These are phyloP conservation scores for Globisporangium middletonii DNA, from an alignment of 352 stramenopile species.

Conservation along the genomic window DNA sequence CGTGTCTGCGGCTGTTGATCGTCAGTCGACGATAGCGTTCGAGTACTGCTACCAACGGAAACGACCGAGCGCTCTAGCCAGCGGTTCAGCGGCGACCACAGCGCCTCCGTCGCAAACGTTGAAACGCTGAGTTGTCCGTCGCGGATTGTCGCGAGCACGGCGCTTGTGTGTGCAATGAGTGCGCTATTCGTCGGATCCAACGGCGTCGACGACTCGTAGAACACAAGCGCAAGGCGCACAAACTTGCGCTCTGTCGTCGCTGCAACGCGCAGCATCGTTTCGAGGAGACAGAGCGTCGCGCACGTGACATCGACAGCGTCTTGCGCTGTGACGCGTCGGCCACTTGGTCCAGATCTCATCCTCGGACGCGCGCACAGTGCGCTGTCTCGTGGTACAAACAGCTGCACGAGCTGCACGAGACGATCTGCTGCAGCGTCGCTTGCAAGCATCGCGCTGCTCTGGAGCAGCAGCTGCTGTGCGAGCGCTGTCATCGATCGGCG, in stretches of 20 bases:
- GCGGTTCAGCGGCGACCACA: slow-evolving; percentile 28
- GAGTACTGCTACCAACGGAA: neutral
- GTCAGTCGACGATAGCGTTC: neutral
- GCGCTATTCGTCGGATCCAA: slow-evolving; percentile 12
- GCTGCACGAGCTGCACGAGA: slow-evolving; percentile 28
- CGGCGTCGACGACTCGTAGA: slow-evolving; percentile 20
- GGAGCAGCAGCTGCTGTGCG: slow-evolving; percentile 21
- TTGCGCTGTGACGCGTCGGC: slow-evolving; percentile 14
- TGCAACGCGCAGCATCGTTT: slow-evolving; percentile 26
- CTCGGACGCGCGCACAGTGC: slow-evolving; percentile 11
- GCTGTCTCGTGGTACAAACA: slow-evolving; percentile 36
- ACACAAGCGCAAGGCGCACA: slow-evolving; percentile 26
- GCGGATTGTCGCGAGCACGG: slow-evolving; percentile 25
- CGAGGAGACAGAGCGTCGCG: slow-evolving; percentile 29
- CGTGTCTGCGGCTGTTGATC: neutral
- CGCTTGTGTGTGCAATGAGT: slow-evolving; percentile 14
- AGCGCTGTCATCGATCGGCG: slow-evolving; percentile 28
- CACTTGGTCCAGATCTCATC: slow-evolving; percentile 1
- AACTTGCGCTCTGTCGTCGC: slow-evolving; percentile 25
- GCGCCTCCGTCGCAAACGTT: slow-evolving; percentile 22
- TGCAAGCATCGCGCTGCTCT: slow-evolving; percentile 28
- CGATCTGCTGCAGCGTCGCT: slow-evolving; percentile 23
- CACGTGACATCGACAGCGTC: slow-evolving; percentile 17
- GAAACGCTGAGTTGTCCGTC: slow-evolving; percentile 17
- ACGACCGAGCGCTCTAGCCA: slow-evolving; percentile 11